Conservation (phyloP, 2,329 filamentous ascomycete species). For the Talaromyces sp. region DNA sequence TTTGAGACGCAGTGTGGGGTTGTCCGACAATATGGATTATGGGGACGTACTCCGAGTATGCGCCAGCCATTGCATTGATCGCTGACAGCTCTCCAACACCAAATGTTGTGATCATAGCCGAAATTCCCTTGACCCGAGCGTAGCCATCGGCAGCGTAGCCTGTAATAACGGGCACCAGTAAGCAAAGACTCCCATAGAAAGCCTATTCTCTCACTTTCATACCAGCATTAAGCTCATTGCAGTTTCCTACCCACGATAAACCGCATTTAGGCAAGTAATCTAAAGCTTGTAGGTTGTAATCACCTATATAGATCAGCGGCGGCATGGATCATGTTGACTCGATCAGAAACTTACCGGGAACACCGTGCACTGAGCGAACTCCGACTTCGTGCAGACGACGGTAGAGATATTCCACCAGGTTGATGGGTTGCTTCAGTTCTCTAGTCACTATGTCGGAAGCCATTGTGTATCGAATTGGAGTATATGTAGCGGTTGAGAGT, state of each 20-base stretch:
- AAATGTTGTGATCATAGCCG: conserved; percentile 68
- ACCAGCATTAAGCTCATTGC: conserved; percentile 60
- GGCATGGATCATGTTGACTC: conserved; percentile 1
- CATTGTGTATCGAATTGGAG: background rate
- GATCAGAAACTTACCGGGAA: conserved; percentile 50
- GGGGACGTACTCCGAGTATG: conserved; percentile 68
- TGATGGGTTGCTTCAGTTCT: conserved; percentile 39
- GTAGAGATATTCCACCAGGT: conserved; percentile 50
- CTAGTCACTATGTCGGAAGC: conserved; percentile 35
- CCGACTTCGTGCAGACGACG: conserved; percentile 49
- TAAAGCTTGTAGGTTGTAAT: conserved; percentile 65
- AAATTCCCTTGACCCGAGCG: conserved; percentile 65
- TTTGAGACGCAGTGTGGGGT: conserved; percentile 45
- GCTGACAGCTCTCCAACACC: conserved; percentile 68
- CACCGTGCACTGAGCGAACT: conserved; percentile 49
- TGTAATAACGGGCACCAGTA: background rate
- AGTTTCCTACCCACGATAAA: conserved; percentile 59
- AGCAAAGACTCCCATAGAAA: background rate
- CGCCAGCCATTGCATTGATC: conserved; percentile 70
- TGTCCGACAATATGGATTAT: conserved; percentile 61
- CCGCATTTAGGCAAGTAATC: conserved; percentile 56
- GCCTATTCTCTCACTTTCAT: conserved; percentile 18
- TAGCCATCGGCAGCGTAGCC: conserved; percentile 75
- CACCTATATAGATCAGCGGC: conserved; percentile 33
- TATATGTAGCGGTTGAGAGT: background rate